Evolutionary conservation across 805 yeast genomes (phyloP).

Genomic region (Saccharomyces mikatae): DNA sequence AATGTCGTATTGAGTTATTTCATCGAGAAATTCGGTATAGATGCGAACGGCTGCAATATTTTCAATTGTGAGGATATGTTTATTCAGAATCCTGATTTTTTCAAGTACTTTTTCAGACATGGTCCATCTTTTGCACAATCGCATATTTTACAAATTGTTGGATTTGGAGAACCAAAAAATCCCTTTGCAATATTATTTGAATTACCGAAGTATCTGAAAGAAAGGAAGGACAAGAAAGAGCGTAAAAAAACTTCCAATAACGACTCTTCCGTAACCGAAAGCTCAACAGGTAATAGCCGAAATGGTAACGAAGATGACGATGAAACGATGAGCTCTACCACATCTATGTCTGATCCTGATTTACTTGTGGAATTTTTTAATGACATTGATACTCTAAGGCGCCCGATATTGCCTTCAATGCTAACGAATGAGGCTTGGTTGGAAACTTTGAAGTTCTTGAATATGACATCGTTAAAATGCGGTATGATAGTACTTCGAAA

Average conservation of each 20-base stretch:
- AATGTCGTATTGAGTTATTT: slow-evolving; percentile 59
- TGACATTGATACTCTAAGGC: slow-evolving; percentile 23
- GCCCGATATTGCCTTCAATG: slow-evolving; percentile 20
- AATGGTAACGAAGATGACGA: slow-evolving; percentile 7
- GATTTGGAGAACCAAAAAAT: slow-evolving; percentile 67
- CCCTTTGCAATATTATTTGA: slow-evolving; percentile 72
- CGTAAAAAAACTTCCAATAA: slow-evolving; percentile 33
- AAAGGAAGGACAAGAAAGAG: slow-evolving; percentile 65
- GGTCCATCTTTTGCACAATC: slow-evolving; percentile 70
- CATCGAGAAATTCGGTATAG: slow-evolving; percentile 54
- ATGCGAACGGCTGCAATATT: slow-evolving; percentile 47
- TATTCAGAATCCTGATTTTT: slow-evolving; percentile 30
- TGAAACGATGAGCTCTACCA: slow-evolving; percentile 1
- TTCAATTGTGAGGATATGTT: slow-evolving; percentile 42
- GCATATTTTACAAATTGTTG: slow-evolving; percentile 65
- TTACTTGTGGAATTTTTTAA: slow-evolving; percentile 14
- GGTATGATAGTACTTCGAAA: slow-evolving; percentile 60
- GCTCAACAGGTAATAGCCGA: slow-evolving; percentile 1
- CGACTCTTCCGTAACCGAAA: neutral
- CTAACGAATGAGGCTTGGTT: slow-evolving; percentile 39
- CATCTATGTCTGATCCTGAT: neutral
- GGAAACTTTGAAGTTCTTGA: slow-evolving; percentile 44
- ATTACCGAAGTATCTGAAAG: slow-evolving; percentile 62
- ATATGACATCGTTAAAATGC: slow-evolving; percentile 58
- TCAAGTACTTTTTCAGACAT: slow-evolving; percentile 68